Evolutionary conservation across 345 rosid species (phyloP).

Genomic region (Raphanus sativus): DNA sequence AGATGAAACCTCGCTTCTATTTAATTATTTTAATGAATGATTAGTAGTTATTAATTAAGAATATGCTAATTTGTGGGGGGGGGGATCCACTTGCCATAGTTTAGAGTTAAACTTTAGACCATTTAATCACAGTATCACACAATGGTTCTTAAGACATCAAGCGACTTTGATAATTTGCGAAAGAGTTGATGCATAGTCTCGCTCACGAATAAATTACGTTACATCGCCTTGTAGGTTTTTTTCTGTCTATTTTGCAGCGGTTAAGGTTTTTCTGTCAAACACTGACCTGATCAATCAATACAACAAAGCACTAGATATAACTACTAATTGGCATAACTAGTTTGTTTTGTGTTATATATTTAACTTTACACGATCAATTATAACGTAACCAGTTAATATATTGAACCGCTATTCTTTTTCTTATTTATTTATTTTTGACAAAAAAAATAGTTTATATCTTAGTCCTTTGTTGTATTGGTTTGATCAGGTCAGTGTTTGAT

Average conservation of each 20-base stretch:
- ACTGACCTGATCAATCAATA: not conserved
- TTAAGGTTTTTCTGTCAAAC: not conserved
- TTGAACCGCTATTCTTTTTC: too few relatives aligned
- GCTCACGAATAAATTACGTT: conserved; percentile 18
- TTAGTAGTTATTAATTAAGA: not conserved
- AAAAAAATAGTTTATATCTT: too few relatives aligned
- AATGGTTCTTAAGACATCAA: not conserved
- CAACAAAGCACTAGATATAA: not conserved
- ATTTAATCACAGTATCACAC: not conserved
- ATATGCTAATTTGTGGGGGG: conserved; percentile 18
- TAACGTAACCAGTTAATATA: not conserved
- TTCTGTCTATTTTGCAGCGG: not conserved
- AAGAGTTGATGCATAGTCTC: conserved; percentile 9
- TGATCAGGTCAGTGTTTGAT: too few relatives aligned
- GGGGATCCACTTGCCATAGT: conserved; percentile 9
- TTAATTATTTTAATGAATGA: not conserved
- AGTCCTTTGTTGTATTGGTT: too few relatives aligned
- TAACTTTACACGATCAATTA: not conserved
- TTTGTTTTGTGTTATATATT: not conserved
- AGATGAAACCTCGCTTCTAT: conserved; percentile 7
- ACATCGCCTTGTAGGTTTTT: not conserved
- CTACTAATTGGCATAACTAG: not conserved
- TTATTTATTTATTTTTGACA: too few relatives aligned
- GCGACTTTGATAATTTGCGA: not conserved
- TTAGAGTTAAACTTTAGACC: not conserved